Evolutionary conservation across 2,329 filamentous ascomycete genomes (phyloP).

Genomic region (Aschersonia sp.): DNA sequence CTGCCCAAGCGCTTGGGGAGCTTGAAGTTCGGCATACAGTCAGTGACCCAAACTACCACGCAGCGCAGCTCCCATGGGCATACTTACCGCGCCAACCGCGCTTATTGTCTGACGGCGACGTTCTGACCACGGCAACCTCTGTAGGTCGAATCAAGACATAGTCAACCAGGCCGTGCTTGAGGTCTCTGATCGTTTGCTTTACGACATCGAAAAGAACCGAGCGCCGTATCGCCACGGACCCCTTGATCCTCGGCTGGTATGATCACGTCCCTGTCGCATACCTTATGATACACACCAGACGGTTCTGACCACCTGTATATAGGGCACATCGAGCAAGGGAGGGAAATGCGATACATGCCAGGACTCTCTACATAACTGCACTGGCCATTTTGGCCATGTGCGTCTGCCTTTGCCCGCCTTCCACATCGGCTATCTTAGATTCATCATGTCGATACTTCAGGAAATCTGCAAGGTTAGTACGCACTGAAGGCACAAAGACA

Average conservation of each 20-base stretch:
- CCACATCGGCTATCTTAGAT: constrained; percentile 90
- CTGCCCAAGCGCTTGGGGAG: constrained; percentile 81
- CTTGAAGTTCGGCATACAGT: constrained; percentile 86
- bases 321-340: constrained; percentile 75
- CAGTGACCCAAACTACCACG: constrained; percentile 15
- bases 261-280: too few relatives aligned
- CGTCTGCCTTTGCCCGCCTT: constrained; percentile 83
- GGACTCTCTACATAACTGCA: constrained; percentile 68
- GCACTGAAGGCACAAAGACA: not conserved
- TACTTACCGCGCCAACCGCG: too few relatives aligned
- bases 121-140: not conserved
- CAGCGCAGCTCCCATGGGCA: too few relatives aligned
- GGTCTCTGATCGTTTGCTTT: constrained; percentile 86
- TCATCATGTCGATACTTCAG: constrained; percentile 82
- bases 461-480: constrained; percentile 69
- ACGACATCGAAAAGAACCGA: constrained; percentile 73
- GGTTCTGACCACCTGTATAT: not conserved
- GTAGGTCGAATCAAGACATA: constrained; percentile 79
- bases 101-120: too few relatives aligned
- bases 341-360: constrained; percentile 73
- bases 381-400: constrained; percentile 91
- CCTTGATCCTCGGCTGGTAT: constrained; percentile 65
- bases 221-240: constrained; percentile 69
- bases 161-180: constrained; percentile 91
- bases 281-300: not conserved